phyloP scores from a whole-genome alignment of 495 filamentous ascomycete species.

The Pyronema domesticum region DNA sequence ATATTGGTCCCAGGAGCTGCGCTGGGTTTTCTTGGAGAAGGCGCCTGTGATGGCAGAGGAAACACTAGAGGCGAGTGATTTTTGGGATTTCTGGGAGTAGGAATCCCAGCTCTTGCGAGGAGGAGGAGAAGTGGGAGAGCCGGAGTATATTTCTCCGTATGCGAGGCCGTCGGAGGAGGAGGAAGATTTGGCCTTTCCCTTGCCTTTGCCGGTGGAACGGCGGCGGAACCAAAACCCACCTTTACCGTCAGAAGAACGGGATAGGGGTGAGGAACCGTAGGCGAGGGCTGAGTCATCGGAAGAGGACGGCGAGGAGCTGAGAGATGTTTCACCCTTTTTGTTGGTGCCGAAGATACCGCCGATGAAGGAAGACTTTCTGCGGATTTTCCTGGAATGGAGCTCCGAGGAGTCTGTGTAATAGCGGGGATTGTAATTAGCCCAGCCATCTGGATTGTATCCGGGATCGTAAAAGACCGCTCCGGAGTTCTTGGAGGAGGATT shows the following conservation, averaged over 20 bases:
- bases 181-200: not conserved
- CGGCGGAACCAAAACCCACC: constrained; percentile 7
- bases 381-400: not conserved
- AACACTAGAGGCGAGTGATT: constrained; percentile 12
- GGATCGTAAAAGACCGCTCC: constrained; percentile 13
- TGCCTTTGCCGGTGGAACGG: not conserved
- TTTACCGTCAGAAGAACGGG: not conserved
- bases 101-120: constrained; percentile 13
- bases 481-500: not conserved
- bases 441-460: constrained; percentile 13
- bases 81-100: constrained; percentile 5
- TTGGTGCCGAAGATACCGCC: constrained; percentile 6
- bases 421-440: constrained; percentile 6
- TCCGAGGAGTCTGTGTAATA: constrained; percentile 4
- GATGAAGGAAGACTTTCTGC: constrained; percentile 7
- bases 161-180: constrained; percentile 1
- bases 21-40: constrained; percentile 1
- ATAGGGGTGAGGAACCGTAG: constrained; percentile 7
- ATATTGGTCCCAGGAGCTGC: constrained; percentile 7
- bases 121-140: not conserved
- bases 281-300: constrained; percentile 8
- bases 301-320: constrained; percentile 9
- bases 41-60: constrained; percentile 3
- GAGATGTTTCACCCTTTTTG: constrained; percentile 6
- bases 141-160: constrained; percentile 1